Evolutionary conservation across 495 filamentous ascomycete species (phyloP), one percentile per base, ranked within the genome.

Genomic region (Hyaloscypha bicolor): DNA sequence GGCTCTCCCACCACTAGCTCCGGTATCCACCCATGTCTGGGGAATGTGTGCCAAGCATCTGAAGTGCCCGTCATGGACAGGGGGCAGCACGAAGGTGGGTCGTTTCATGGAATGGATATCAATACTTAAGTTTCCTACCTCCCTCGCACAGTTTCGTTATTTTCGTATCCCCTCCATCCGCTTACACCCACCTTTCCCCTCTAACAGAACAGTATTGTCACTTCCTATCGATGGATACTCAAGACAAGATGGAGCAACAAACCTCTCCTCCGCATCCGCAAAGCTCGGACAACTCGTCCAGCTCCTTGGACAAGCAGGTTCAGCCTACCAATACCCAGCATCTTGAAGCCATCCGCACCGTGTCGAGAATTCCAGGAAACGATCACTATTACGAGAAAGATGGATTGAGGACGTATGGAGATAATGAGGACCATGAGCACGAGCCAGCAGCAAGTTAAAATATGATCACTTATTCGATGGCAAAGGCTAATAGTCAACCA

Each of bases 391-490:
- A 82, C 68, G 82, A 84, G 69, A 83, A 83, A 58, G 74, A 79
- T 72, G 82, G 81, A 31, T 69, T 84, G 19, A 71, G 81, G 45
- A 84, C 81, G n/a, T 80, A 81, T 66, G 80, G 82, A 42, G 81
- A 83, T 58, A 75, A 75, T 62, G 76, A 75, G 64, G 81, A 85
- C 70, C 82, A 85, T 69, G 82, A 84, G 31, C 79, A 81, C 72
- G 82, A 83, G 66, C 77, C 79, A n/a, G 60, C 63, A 5, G 68
- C 63, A 39, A 59, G 25, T 25, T 37, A 12, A 12, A 6, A 37
- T 37, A 37, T 37, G 35, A 12, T 37, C 35, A 12, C 6, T 58
- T 25, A 16, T 31, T 30, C 5, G 21, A 21, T 42, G 11, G 11
- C 35, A 29, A 42, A 32, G 37, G 33, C 65, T 68, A 21, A 63